Evolutionary conservation across 2,329 filamentous ascomycete genomes (phyloP), one percentile per base, ranked within the genome.

Genomic region (Capronia americana): DNA sequence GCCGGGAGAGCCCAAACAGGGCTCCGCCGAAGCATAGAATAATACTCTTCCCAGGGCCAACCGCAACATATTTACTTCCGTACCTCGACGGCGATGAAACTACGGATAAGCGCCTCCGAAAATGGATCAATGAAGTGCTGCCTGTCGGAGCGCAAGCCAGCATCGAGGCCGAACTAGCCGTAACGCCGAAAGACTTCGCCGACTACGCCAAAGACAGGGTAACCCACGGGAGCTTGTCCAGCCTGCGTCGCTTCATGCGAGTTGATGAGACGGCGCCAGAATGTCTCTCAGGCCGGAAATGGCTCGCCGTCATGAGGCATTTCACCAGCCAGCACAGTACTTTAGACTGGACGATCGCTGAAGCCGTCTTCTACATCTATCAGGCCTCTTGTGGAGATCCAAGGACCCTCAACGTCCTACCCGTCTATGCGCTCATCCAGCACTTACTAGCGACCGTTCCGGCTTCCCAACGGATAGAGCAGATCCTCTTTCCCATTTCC

Each of bases 371-470:
- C n/a, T 41, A 55, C 55, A 38, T 26, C 8, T 41, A 54, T 50
- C 55, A 26, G 2, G 41, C 32, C 30, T 50, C 53, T 11, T 38
- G 48, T 17, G 14, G 34, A 23, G n/a, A 54, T 14, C 24, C 23
- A 14, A 41, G 38, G n/a, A 30, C 38, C 32, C 54, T 63, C 24
- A 20, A 54, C 32, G 48, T 55, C 24, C 51, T n/a, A 26, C 68
- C 68, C 6, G 65, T 68, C n/a, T 60, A 64, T 32, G 50, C 62
- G 30, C 63, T 70, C n/a, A 30, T 68, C 24, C 46, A 59, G 44
- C 60, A 68, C 64, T 57, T 65, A 4, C 60, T 70, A 6, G 41
- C 44, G 10, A 62, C 48, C 4, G 68, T 63, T 12, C 23, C 60
- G 17, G 54, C 46, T 32, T 61, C 51, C 23, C 46, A 60, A n/a